Evolutionary conservation across 768 basidiomycete genomes (phyloP).

Genomic region (Psilocybe sp.): DNA sequence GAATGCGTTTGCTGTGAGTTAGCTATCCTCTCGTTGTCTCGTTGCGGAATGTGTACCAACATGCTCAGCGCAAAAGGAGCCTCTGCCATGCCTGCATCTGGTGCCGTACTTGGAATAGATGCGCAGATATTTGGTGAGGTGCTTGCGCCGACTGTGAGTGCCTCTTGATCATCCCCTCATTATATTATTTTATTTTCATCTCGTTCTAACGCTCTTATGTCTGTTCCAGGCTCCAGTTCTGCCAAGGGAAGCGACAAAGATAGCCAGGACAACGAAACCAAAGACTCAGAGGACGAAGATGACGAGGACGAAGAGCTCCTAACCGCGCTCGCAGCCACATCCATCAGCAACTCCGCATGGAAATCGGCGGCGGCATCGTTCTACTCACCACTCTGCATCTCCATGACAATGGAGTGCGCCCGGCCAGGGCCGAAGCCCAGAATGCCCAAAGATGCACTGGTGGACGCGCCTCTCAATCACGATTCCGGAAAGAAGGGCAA

Average conservation of each 20-base stretch:
- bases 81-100: constrained; percentile 28
- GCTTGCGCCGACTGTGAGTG: constrained; percentile 2
- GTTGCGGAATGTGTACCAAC: neutral
- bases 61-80: constrained; percentile 4
- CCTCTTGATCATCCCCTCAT: no score
- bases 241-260: neutral
- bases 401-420: constrained; percentile 71
- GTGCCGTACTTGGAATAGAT: constrained; percentile 39
- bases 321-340: constrained; percentile 54
- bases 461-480: constrained; percentile 34
- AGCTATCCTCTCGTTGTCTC: no score
- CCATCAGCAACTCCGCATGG: constrained; percentile 66
- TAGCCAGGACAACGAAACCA: neutral
- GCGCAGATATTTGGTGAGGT: constrained; percentile 61
- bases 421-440: constrained; percentile 53
- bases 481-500: constrained; percentile 22
- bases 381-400: constrained; percentile 70
- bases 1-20: constrained; percentile 24
- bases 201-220: no score
- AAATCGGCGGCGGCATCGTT: constrained; percentile 55
- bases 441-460: constrained; percentile 39
- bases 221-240: no score
- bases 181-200: no score
- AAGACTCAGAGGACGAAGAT: constrained; percentile 27
- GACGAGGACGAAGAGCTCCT: constrained; percentile 50